Base-by-base conservation (phyloP, 208 protist species). In the Tetramitus jugosus region DNA sequence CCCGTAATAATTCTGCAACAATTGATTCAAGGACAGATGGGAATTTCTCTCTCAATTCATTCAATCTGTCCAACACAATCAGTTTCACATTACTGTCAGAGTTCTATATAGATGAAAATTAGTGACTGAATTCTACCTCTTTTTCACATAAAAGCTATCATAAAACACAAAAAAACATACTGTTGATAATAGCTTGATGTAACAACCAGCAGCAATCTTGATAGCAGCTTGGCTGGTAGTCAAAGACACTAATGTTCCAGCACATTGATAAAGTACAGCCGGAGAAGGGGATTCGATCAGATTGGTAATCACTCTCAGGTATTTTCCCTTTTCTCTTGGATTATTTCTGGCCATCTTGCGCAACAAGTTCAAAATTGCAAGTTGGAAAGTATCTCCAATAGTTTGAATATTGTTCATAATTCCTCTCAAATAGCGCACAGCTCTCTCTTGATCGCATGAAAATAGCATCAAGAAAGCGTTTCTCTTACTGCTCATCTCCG, bases 401-500 rank as follows among this genome's bases (percentile, higher is more conserved):
- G 46, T 76, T 42, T 67, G 45, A 2, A 67, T 33, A 31, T 2
- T 31, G 60, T 69, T 43, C 0, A 96, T 86, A 78, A 91, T 90
- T 29, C 84, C 78, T 67, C 80, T 82, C 13, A 98, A 86, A 81
- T 96, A 98, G 68, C 86, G 80, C 43, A 97, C 87, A 3, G 96
- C 97, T 14, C 90, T 88, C 13, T 97, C 91, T 46, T 94, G 94
- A 23, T 89, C 89, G 76, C 90, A 96, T 78, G 94, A 85, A 61
- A 95, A 95, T 42, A 99, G 88, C 95, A 99, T 98, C 42, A 98
- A 90, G 76, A 99, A 98, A 1, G 94, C 96, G 85, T 98, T 98
- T 49, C 96, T 90, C 81, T 95, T 92, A 39, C 91, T 91, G 3
- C 93, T 89, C 20, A 94, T 86, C 83, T 99, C 96, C 35, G 79